Evolutionary conservation across 2,329 filamentous ascomycete species (phyloP), one percentile per base, ranked within the genome.

Genomic region (Septoria petroselini): DNA sequence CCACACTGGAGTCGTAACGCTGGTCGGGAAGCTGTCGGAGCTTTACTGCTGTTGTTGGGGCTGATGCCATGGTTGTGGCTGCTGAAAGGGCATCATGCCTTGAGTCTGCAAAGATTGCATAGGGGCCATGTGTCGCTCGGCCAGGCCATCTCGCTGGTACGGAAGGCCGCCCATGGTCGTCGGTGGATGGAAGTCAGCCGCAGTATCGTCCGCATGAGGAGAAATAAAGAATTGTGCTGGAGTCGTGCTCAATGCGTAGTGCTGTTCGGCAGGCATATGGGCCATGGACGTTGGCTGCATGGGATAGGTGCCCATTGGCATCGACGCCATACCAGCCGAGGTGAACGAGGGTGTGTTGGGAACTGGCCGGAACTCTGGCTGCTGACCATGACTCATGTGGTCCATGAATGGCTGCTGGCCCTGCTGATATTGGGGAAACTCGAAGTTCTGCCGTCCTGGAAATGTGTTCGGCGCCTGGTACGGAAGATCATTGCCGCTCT

Each of bases 361-460:
- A 9, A 57, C 35, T 6, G 54, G 40, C 11, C 62, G 55, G 27
- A 60, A 58, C 19, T 59, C 54, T 21, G 62, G 57, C 37, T 60
- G 55, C 4, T 58, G 50, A 1, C 54, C 15, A n/a, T 59, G 50
- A n/a, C 29, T 19, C 40, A 53, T 50, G 18, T 57, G 54, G 31
- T 53, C 46, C 19, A 56, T 55, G 3, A 55, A 31, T n/a, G 51
- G 49, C n/a, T 48, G 41, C 11, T 44, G 37, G 23, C 38, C 34
- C 8, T 51, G 39, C 15, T 48, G 56, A 29, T 49, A 54, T 8
- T 42, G 53, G 7, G 48, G 35, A n/a, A 53, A 52, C 17, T 47
- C 39, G 35, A 48, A 58, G 38, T 53, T 49, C 38, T 52, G 52
- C 14, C 39, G 44, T 11, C 50, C 52, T 25, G 45, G 48, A 14